Conservation (phyloP, 257 asterid genomes). For the Dorcoceras hygrometricum region DNA sequence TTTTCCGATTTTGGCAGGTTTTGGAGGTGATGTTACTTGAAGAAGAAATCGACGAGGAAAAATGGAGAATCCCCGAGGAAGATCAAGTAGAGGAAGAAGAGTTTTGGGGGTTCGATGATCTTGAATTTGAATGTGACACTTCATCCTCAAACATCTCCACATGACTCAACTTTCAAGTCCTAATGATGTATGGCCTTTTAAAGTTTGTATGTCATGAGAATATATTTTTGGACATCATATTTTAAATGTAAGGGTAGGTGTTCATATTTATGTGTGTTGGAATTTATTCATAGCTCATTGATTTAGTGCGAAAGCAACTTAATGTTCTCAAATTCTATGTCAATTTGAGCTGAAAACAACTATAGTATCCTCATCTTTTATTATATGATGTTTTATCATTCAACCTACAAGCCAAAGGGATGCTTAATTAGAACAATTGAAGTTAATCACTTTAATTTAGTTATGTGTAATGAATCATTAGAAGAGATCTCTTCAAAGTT, state of each 20-base stretch:
- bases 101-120: slow-evolving; percentile 92
- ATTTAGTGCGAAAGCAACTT: too few species aligned
- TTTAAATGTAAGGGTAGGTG: not conserved
- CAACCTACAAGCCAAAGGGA: too few species aligned
- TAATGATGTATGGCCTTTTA: not conserved
- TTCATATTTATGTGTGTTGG: not conserved
- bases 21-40: slow-evolving; percentile 53
- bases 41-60: slow-evolving; percentile 57
- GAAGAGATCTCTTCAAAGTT: too few species aligned
- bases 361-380: too few species aligned
- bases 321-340: too few species aligned
- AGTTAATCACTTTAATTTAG: too few species aligned
- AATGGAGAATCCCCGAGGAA: slow-evolving; percentile 74
- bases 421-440: too few species aligned
- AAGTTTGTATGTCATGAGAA: not conserved
- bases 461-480: too few species aligned
- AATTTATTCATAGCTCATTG: not conserved
- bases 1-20: slow-evolving; percentile 38
- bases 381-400: too few species aligned
- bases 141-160: slow-evolving; percentile 58
- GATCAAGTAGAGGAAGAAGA: slow-evolving; percentile 56
- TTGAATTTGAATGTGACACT: slow-evolving; percentile 67
- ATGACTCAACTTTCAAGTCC: slow-evolving; percentile 48
- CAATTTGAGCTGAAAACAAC: too few species aligned
- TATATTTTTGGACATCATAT: not conserved